Percentiles rank a stretch among this genome's conserved stretches.
phyloP scores from a whole-genome alignment of 345 rosid genomes.

The Ricinus communis region DNA sequence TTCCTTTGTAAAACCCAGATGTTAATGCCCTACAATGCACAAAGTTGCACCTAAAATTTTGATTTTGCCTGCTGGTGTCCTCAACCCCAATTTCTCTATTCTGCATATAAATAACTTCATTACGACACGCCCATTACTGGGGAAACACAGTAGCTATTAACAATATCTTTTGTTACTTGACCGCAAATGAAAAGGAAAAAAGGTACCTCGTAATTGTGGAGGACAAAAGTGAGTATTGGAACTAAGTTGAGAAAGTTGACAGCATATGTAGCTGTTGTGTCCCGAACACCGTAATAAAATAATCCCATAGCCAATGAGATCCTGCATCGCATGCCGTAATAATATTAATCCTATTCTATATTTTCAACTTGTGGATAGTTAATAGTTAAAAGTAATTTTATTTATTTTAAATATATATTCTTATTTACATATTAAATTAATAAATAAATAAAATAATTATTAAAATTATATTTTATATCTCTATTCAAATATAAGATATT shows the following conservation, averaged over 20 bases:
- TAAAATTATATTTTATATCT: no score
- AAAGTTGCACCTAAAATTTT: constrained; percentile 40
- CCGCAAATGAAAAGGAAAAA: no score
- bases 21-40: constrained; percentile 44
- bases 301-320: constrained; percentile 45
- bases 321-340: constrained; percentile 27
- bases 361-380: no score
- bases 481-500: no score
- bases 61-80: constrained; percentile 33
- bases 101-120: constrained; percentile 13
- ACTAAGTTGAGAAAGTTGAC: constrained; percentile 41
- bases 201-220: constrained; percentile 40
- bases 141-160: no score
- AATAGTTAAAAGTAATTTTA: no score
- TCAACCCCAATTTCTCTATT: constrained; percentile 34
- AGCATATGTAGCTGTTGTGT: constrained; percentile 49
- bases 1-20: constrained; percentile 38
- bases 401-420: no score
- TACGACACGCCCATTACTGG: no score
- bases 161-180: no score
- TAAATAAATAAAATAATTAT: no score
- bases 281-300: constrained; percentile 45
- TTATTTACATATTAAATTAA: no score
- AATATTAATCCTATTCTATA: no score
- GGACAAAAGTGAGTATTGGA: constrained; percentile 44